These are phyloP conservation scores for Perilla frutescens DNA, from an alignment of 257 asterid species.

Conservation along the genomic window DNA sequence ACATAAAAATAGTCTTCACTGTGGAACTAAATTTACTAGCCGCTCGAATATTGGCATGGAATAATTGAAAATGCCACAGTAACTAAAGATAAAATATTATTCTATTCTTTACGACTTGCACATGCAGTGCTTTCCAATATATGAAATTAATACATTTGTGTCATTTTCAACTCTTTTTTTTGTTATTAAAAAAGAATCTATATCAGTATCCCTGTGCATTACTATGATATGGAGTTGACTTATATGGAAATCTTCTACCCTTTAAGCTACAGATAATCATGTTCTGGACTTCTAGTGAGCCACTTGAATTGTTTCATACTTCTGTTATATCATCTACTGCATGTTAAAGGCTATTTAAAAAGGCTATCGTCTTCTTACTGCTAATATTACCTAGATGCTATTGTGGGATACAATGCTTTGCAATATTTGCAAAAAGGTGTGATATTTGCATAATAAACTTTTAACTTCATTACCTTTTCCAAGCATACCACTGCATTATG, in stretches of 20 bases:
- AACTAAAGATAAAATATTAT: too few relatives aligned
- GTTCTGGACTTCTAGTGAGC: constrained; percentile 21
- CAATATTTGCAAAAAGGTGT: neutral
- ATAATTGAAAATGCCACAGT: too few relatives aligned
- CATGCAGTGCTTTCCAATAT: too few relatives aligned
- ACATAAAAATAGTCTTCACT: too few relatives aligned
- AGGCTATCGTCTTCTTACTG: neutral
- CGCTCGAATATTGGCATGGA: too few relatives aligned
- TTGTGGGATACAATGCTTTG: neutral
- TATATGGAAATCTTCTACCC: neutral
- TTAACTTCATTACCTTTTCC: neutral
- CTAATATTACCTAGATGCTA: neutral
- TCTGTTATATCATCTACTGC: neutral
- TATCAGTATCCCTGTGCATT: neutral
- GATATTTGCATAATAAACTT: neutral
- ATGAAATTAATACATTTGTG: too few relatives aligned
- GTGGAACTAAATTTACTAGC: too few relatives aligned
- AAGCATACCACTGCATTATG: neutral
- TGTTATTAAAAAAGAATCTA: neutral
- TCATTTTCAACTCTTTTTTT: too few relatives aligned
- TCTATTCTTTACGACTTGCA: too few relatives aligned
- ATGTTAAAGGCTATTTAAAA: neutral
- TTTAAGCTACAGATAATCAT: neutral
- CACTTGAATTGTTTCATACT: neutral
- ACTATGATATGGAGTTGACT: constrained; percentile 7